Conservation (phyloP, 2,329 filamentous ascomycete genomes). For the Cladophialophora chaetospira region DNA sequence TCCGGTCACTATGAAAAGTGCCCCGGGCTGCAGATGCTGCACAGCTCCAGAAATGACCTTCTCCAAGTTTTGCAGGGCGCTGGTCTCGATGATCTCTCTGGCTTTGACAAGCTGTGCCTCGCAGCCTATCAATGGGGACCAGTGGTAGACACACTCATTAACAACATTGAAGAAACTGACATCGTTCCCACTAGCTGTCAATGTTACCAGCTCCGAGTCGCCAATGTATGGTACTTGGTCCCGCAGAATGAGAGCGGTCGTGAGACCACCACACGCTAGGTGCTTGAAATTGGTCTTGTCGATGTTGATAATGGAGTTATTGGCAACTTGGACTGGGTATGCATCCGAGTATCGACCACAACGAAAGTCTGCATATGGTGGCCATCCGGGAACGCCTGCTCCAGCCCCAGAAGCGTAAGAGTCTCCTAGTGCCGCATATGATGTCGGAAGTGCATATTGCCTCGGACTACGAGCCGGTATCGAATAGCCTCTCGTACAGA, state of each 20-base stretch:
- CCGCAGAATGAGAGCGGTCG: slow-evolving; percentile 27
- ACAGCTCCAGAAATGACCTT: slow-evolving; percentile 23
- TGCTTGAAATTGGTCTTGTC: slow-evolving; percentile 29
- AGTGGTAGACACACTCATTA: slow-evolving; percentile 36
- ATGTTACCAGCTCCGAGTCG: slow-evolving; percentile 31
- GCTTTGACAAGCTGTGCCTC: slow-evolving; percentile 26
- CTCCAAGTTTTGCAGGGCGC: slow-evolving; percentile 28
- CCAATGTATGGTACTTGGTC: slow-evolving; percentile 26
- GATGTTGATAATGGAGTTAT: slow-evolving; percentile 19
- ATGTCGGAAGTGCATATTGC: background rate
- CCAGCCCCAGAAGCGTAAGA: slow-evolving; percentile 36
- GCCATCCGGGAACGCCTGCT: slow-evolving; percentile 29
- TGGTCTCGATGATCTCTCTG: slow-evolving; percentile 28
- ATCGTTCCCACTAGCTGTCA: slow-evolving; percentile 37
- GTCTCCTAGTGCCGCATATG: slow-evolving; percentile 35
- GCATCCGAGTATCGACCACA: slow-evolving; percentile 35
- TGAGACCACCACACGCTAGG: slow-evolving; percentile 34
- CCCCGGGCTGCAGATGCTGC: slow-evolving; percentile 12
- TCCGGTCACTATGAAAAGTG: slow-evolving; percentile 31
- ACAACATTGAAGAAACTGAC: slow-evolving; percentile 35
- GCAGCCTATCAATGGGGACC: slow-evolving; percentile 28
- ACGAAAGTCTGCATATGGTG: slow-evolving; percentile 11
- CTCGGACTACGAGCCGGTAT: background rate
- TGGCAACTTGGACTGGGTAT: slow-evolving; percentile 34
- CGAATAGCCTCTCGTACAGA: background rate